A percentile compares a stretch with the other conserved stretches of the same genome.
These are phyloP conservation scores for Copromyces sp. DNA, from an alignment of 495 filamentous ascomycete species.

Conservation along the genomic window DNA sequence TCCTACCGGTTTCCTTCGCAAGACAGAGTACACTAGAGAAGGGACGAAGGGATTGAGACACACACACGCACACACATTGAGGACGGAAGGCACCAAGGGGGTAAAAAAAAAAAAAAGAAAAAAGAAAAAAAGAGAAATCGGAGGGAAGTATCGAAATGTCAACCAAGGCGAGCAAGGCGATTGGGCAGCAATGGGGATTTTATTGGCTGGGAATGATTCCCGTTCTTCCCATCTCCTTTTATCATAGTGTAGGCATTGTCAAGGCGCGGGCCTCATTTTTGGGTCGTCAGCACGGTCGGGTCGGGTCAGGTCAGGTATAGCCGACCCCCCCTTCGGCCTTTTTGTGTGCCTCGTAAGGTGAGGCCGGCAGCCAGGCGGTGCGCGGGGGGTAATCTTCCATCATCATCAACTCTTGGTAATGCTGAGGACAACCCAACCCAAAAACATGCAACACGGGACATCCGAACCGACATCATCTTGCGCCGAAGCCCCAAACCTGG, in stretches of 20 bases:
- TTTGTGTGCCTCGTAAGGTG: neutral
- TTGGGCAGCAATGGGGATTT: constrained; percentile 10
- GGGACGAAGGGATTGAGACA: neutral
- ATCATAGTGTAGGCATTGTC: neutral
- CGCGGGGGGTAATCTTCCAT: neutral
- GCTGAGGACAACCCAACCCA: neutral
- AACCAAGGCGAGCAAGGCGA: constrained; percentile 1
- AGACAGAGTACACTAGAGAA: neutral
- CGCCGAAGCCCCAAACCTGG: neutral
- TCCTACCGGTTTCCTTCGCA: neutral
- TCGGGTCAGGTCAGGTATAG: neutral
- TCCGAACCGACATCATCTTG: neutral
- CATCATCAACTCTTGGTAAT: neutral
- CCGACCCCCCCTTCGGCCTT: neutral
- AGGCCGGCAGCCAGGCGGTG: no score
- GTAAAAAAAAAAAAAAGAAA: neutral
- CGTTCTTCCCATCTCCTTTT: neutral
- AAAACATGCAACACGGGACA: neutral
- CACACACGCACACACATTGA: neutral
- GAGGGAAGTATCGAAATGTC: neutral
- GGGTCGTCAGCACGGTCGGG: neutral
- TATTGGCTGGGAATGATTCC: constrained; percentile 4
- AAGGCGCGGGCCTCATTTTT: neutral
- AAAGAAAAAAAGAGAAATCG: neutral
- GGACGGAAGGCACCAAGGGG: neutral